Percentiles rank a stretch among this genome's conserved stretches.
Evolutionary conservation across 2,329 filamentous ascomycete species (phyloP).

Genomic region (Colletotrichum nymphaeae): DNA sequence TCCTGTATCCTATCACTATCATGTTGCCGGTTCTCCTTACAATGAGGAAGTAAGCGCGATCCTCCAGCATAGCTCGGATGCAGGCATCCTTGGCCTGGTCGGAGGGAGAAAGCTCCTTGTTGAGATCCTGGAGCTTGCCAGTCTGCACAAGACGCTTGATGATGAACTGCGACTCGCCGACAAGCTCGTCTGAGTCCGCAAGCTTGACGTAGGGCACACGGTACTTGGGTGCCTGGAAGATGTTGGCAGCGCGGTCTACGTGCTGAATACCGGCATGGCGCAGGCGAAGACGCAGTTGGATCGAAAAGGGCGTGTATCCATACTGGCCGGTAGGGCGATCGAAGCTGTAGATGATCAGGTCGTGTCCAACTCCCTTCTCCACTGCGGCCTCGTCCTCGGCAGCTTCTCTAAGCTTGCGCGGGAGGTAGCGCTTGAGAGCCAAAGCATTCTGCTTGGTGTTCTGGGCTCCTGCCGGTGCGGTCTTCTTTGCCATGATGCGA

Average conservation of each 20-base stretch:
- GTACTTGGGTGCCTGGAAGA: slow-evolving; percentile 37
- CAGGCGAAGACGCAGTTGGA: slow-evolving; percentile 39
- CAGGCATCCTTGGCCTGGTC: slow-evolving; percentile 36
- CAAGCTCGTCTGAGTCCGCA: slow-evolving; percentile 35
- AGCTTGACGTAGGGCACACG: slow-evolving; percentile 39
- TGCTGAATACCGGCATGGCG: slow-evolving; percentile 38
- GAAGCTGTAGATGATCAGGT: slow-evolving; percentile 38
- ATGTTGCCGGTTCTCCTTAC: slow-evolving; percentile 19
- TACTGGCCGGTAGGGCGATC: slow-evolving; percentile 36
- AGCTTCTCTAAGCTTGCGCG: slow-evolving; percentile 33
- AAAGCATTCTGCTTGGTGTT: slow-evolving; percentile 35
- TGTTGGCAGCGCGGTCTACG: slow-evolving; percentile 31
- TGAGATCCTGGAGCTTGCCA: slow-evolving; percentile 36
- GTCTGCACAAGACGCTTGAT: slow-evolving; percentile 34
- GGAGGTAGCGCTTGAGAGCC: slow-evolving; percentile 32
- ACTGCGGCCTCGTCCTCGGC: slow-evolving; percentile 35
- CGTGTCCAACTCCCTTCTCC: slow-evolving; percentile 33
- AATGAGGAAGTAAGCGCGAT: slow-evolving; percentile 37
- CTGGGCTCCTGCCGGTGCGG: slow-evolving; percentile 25
- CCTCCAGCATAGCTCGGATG: slow-evolving; percentile 38
- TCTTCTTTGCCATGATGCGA: slow-evolving; percentile 24
- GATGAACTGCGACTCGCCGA: slow-evolving; percentile 38
- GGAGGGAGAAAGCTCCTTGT: slow-evolving; percentile 21
- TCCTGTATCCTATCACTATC: no score
- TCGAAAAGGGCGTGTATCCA: slow-evolving; percentile 37